These are phyloP conservation scores for Ottelia alismoides DNA, from an alignment of 106 monocot genomes.

Conservation along the genomic window DNA sequence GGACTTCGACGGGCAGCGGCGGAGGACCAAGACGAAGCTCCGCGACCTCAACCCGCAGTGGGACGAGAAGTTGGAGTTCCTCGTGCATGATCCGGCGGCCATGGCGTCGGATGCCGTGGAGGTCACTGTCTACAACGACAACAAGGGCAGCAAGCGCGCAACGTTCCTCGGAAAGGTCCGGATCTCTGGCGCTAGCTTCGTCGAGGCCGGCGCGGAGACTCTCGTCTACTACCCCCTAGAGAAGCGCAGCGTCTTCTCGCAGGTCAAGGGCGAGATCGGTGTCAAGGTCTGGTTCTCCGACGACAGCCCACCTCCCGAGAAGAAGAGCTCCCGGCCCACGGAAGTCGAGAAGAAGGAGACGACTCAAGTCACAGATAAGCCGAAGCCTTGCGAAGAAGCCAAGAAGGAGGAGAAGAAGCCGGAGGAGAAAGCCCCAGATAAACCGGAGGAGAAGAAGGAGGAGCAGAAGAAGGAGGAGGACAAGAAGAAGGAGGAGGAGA, in stretches of 20 bases:
- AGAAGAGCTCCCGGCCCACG: too few relatives aligned
- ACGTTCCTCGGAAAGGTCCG: conserved; percentile 77
- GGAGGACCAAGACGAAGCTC: conserved; percentile 58
- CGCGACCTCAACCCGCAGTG: conserved; percentile 84
- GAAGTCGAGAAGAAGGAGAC: too few relatives aligned
- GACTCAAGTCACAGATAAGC: too few relatives aligned
- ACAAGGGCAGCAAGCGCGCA: conserved; percentile 35
- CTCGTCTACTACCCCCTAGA: conserved; percentile 83
- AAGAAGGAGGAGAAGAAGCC: too few relatives aligned
- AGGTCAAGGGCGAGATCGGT: conserved; percentile 88
- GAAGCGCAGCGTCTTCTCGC: conserved; percentile 93
- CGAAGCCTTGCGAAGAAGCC: too few relatives aligned
- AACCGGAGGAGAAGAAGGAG: too few relatives aligned
- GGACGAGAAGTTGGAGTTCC: conserved; percentile 87
- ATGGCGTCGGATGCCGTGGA: conserved; percentile 57
- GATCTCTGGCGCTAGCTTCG: conserved; percentile 54
- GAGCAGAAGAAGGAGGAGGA: too few relatives aligned
- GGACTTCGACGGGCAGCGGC: conserved; percentile 86
- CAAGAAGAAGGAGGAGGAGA: conserved; percentile 19
- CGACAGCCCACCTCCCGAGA: too few relatives aligned
- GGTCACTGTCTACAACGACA: conserved; percentile 90
- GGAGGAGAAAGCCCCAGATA: too few relatives aligned
- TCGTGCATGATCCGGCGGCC: conserved; percentile 53
- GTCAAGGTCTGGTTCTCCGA: conserved; percentile 59
- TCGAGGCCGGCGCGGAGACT: conserved; percentile 32